Evolutionary conservation across 495 filamentous ascomycete species (phyloP).

Genomic region (Apodospora peruviana): DNA sequence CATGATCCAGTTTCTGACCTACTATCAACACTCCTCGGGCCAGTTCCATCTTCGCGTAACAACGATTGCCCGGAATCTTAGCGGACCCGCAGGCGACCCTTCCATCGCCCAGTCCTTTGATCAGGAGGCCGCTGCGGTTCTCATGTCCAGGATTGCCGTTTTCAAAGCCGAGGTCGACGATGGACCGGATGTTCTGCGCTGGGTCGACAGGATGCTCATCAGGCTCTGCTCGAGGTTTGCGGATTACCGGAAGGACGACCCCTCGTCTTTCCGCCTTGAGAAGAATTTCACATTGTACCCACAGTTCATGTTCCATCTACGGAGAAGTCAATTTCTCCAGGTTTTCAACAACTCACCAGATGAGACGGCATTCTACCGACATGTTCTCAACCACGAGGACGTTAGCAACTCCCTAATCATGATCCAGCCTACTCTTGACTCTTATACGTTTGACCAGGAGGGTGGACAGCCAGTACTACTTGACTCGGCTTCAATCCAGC

Average conservation of each 20-base stretch:
- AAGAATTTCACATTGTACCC: conserved; percentile 99
- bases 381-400: conserved; percentile 96
- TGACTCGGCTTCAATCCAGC: conserved; percentile 93
- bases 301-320: conserved; percentile 99
- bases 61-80: conserved; percentile 85
- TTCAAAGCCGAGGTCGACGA: conserved; percentile 99
- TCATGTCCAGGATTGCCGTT: conserved; percentile 97
- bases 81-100: conserved; percentile 94
- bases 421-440: conserved; percentile 98
- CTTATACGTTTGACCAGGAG: conserved; percentile 94
- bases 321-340: conserved; percentile 94
- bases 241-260: conserved; percentile 97
- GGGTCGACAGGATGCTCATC: conserved; percentile 99
- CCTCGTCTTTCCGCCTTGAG: conserved; percentile 93
- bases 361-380: conserved; percentile 96
- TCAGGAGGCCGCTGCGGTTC: conserved; percentile 93
- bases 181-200: conserved; percentile 95
- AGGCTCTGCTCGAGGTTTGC: conserved; percentile 93
- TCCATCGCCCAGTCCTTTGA: conserved; percentile 97
- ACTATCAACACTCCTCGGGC: conserved; percentile 96
- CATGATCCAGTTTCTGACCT: conserved; percentile 98
- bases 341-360: conserved; percentile 99
- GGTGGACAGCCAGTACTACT: conserved; percentile 85
- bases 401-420: conserved; percentile 95
- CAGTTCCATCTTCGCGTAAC: conserved; percentile 95